Evolutionary conservation across 371 early-diverging fungal genomes (phyloP).

Genomic region (Actinomortierella wolfii): DNA sequence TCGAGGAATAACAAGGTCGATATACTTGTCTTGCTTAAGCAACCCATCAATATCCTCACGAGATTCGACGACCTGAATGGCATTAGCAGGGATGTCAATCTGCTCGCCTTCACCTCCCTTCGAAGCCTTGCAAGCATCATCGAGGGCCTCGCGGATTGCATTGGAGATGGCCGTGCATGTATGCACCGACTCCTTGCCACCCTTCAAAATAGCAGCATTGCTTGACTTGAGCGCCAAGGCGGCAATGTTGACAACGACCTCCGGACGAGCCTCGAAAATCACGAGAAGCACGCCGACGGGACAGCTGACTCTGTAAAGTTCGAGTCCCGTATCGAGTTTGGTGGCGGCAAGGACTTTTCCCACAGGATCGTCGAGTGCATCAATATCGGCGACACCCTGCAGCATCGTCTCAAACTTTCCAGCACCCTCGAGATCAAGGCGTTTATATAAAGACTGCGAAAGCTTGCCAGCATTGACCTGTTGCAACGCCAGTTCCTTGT

Average conservation of each 20-base stretch:
- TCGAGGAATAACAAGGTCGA: slow-evolving; percentile 95
- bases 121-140: slow-evolving; percentile 28
- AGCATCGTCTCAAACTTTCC: slow-evolving; percentile 87
- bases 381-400: slow-evolving; percentile 90
- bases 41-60: slow-evolving; percentile 87
- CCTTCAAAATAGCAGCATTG: slow-evolving; percentile 97
- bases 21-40: slow-evolving; percentile 86
- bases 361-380: slow-evolving; percentile 82
- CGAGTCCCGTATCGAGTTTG: slow-evolving; percentile 80
- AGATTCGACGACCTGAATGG: slow-evolving; percentile 88
- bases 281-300: slow-evolving; percentile 95
- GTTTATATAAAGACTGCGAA: slow-evolving; percentile 80
- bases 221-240: slow-evolving; percentile 94
- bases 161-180: slow-evolving; percentile 80
- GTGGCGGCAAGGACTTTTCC: slow-evolving; percentile 83
- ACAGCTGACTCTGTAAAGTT: slow-evolving; percentile 87
- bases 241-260: slow-evolving; percentile 96
- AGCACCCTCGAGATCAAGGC: slow-evolving; percentile 87
- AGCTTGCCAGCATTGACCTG: slow-evolving; percentile 79
- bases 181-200: slow-evolving; percentile 83
- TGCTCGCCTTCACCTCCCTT: slow-evolving; percentile 13
- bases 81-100: slow-evolving; percentile 62
- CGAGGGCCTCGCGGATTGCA: slow-evolving; percentile 80
- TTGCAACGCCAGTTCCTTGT: slow-evolving; percentile 76
- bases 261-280: slow-evolving; percentile 98